Percentiles rank a stretch among this genome's conserved stretches.
Conservation (phyloP, 1,284 basidiomycete species). For the Athelia psychrophila region DNA sequence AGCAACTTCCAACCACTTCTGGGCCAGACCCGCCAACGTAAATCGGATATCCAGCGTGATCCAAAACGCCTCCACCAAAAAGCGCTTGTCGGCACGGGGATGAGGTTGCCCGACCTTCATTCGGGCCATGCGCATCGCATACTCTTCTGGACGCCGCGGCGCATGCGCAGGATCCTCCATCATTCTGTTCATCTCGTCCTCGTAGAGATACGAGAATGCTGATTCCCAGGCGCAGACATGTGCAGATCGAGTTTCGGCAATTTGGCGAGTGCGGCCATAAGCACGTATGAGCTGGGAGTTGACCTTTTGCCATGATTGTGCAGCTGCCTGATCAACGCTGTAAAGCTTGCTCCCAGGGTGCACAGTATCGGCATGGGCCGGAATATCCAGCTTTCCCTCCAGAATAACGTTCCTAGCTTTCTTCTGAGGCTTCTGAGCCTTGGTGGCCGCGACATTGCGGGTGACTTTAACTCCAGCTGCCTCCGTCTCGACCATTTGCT, state of each 20-base stretch:
- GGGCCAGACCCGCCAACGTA: slow-evolving; percentile 36
- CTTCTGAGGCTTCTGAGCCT: slow-evolving; percentile 9
- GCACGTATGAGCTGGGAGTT: slow-evolving; percentile 26
- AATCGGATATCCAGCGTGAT: slow-evolving; percentile 42
- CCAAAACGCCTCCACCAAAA: slow-evolving; percentile 53
- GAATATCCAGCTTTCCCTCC: slow-evolving; percentile 7
- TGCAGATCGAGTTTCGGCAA: slow-evolving; percentile 42
- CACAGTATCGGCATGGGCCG: slow-evolving; percentile 16
- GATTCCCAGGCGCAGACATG: slow-evolving; percentile 53
- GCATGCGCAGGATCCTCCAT: slow-evolving; percentile 30
- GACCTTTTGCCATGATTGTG: slow-evolving; percentile 33
- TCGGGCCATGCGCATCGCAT: slow-evolving; percentile 31
- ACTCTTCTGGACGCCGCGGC: slow-evolving; percentile 26
- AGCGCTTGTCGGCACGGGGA: slow-evolving; percentile 52
- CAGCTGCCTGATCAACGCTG: slow-evolving; percentile 23
- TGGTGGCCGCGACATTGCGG: slow-evolving; percentile 6
- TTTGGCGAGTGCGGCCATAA: slow-evolving; percentile 32
- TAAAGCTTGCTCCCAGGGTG: slow-evolving; percentile 26
- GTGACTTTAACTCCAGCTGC: not conserved
- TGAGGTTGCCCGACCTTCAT: slow-evolving; percentile 45
- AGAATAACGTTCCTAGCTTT: slow-evolving; percentile 1
- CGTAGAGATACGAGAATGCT: slow-evolving; percentile 45
- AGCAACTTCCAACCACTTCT: slow-evolving; percentile 20
- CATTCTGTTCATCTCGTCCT: slow-evolving; percentile 40
- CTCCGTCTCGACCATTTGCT: slow-evolving; percentile 9